Percentiles rank a stretch among this genome's conserved stretches.
phyloP scores from a whole-genome alignment of 192 early-diverging fungal species.

The Piromyces finnis region DNA sequence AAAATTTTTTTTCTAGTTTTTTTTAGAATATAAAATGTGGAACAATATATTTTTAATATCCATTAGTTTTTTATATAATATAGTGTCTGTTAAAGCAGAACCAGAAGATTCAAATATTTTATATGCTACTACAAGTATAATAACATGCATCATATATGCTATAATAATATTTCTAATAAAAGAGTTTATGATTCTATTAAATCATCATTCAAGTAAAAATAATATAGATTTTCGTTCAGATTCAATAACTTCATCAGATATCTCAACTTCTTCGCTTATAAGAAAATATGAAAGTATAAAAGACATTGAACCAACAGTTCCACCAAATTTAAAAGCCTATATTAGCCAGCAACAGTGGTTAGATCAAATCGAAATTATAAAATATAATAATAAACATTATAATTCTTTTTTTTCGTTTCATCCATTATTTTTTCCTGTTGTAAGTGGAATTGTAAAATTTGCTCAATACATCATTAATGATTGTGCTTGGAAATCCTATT shows the following conservation, averaged over 20 bases:
- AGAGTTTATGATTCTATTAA: too few species aligned
- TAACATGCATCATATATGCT: too few species aligned
- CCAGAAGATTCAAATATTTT: too few species aligned
- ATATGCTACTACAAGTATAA: too few species aligned
- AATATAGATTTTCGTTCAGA: neutral
- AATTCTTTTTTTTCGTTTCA: neutral
- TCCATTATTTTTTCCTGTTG: neutral
- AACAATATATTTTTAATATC: too few species aligned
- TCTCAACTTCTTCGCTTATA: neutral
- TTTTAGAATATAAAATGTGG: too few species aligned
- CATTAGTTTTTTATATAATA: too few species aligned
- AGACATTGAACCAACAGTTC: neutral
- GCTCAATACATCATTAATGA: neutral
- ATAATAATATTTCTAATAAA: too few species aligned
- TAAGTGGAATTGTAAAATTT: neutral
- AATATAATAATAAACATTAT: neutral
- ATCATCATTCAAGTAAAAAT: too few species aligned
- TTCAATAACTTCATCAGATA: neutral
- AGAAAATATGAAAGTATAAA: neutral
- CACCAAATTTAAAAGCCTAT: neutral
- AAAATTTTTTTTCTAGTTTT: too few species aligned
- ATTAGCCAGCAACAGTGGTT: neutral
- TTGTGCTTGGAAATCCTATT: neutral
- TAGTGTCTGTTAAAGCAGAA: too few species aligned
- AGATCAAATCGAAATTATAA: neutral